Conservation (phyloP, 176 grass and related monocot species). For the Tillandsia leiboldiana region DNA sequence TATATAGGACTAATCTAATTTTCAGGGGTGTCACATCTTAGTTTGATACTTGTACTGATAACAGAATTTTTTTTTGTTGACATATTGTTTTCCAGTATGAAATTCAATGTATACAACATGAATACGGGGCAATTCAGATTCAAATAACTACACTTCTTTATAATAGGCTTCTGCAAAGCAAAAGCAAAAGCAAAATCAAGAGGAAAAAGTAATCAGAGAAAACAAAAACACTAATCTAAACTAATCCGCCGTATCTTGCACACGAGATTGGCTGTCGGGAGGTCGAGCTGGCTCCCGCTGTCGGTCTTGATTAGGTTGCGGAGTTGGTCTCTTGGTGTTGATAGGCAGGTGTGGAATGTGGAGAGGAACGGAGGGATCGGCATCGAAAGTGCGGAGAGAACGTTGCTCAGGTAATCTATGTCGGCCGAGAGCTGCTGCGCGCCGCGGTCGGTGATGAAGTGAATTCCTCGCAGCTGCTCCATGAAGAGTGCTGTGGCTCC, state of each 20-base stretch:
- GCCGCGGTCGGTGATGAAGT: slow-evolving; percentile 71
- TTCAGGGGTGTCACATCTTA: no score
- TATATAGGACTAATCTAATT: no score
- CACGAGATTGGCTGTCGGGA: slow-evolving; percentile 68
- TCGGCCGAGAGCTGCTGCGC: slow-evolving; percentile 76
- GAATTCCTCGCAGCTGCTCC: slow-evolving; percentile 90
- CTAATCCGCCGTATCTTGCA: slow-evolving; percentile 85
- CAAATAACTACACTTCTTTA: neutral
- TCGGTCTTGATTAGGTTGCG: slow-evolving; percentile 49
- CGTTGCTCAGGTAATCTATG: slow-evolving; percentile 89
- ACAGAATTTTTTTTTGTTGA: neutral
- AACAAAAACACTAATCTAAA: slow-evolving; percentile 36
- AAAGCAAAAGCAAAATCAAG: neutral
- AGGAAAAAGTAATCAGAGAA: neutral
- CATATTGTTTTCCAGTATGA: neutral
- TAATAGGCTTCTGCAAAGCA: neutral
- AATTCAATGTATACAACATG: neutral
- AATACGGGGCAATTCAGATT: no score
- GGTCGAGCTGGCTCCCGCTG: slow-evolving; percentile 53
- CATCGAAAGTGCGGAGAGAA: slow-evolving; percentile 84
- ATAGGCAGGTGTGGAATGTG: slow-evolving; percentile 63
- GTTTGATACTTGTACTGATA: neutral
- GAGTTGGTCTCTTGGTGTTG: slow-evolving; percentile 70
- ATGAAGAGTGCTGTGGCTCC: slow-evolving; percentile 83
- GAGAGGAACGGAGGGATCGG: slow-evolving; percentile 70